These are phyloP conservation scores for Volutella citrinella DNA, from an alignment of 2,329 filamentous ascomycete genomes.

Conservation along the genomic window DNA sequence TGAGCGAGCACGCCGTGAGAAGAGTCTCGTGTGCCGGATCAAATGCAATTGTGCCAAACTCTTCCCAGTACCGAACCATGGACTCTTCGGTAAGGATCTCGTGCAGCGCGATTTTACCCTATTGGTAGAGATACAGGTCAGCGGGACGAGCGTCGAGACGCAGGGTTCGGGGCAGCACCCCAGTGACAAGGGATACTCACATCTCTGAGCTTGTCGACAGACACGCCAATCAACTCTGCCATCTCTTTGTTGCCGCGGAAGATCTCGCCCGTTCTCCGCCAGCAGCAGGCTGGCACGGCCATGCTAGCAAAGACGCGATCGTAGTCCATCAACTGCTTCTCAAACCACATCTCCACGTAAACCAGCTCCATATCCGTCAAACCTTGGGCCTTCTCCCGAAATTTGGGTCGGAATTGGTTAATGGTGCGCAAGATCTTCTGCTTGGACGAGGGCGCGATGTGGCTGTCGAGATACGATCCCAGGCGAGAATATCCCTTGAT, in stretches of 20 bases:
- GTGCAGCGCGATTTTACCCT: slow-evolving; percentile 94
- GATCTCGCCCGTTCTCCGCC: slow-evolving; percentile 94
- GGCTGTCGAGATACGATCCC: slow-evolving; percentile 85
- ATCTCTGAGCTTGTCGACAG: slow-evolving; percentile 86
- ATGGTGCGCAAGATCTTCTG: slow-evolving; percentile 90
- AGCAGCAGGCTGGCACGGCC: slow-evolving; percentile 97
- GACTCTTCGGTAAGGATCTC: slow-evolving; percentile 95
- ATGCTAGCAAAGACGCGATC: slow-evolving; percentile 98
- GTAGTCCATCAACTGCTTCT: slow-evolving; percentile 93
- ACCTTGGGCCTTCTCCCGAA: slow-evolving; percentile 88
- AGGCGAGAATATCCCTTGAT: slow-evolving; percentile 91
- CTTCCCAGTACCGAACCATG: slow-evolving; percentile 97
- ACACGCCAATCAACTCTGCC: slow-evolving; percentile 92
- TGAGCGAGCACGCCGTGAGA: slow-evolving; percentile 87
- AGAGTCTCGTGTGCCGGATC: slow-evolving; percentile 92
- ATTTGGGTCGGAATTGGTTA: slow-evolving; percentile 91
- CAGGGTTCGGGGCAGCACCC: too few species aligned
- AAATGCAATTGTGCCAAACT: slow-evolving; percentile 97
- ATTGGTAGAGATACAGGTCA: too few species aligned
- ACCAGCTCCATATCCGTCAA: slow-evolving; percentile 93
- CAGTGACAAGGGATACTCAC: slow-evolving; percentile 53
- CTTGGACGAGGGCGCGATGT: slow-evolving; percentile 78
- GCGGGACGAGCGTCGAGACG: too few species aligned
- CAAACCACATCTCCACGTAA: slow-evolving; percentile 98
- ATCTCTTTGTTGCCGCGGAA: slow-evolving; percentile 98